Evolutionary conservation across 768 basidiomycete genomes (phyloP).

Genomic region (Lactifluus hygrophoroides): DNA sequence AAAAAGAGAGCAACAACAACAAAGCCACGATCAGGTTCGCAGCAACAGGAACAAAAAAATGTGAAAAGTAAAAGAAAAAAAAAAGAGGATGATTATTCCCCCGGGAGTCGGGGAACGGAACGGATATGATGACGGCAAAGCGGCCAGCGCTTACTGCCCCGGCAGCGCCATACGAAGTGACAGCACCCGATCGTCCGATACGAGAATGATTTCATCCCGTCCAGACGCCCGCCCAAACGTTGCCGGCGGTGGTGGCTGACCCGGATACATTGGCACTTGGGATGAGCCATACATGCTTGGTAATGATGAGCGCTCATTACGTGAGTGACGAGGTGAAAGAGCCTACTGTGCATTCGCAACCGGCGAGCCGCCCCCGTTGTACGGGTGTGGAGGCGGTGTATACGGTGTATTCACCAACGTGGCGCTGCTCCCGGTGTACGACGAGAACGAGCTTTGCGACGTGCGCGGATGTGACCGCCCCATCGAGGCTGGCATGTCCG

Average conservation of each 20-base stretch:
- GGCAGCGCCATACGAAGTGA: constrained; percentile 46
- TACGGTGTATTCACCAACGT: neutral
- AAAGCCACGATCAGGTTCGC: neutral
- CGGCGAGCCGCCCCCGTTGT: too few relatives aligned
- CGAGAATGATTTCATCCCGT: constrained; percentile 83
- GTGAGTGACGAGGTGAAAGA: too few relatives aligned
- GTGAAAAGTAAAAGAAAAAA: neutral
- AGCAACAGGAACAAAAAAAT: neutral
- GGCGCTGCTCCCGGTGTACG: constrained; percentile 3
- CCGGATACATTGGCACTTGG: constrained; percentile 34
- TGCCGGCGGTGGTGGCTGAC: constrained; percentile 33
- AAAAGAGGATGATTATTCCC: neutral
- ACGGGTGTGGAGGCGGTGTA: neutral
- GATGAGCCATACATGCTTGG: constrained; percentile 19
- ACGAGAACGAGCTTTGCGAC: constrained; percentile 15
- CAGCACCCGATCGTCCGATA: constrained; percentile 81
- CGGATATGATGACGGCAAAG: neutral
- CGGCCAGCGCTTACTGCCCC: constrained; percentile 16
- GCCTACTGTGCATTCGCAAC: too few relatives aligned
- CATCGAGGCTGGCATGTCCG: constrained; percentile 84
- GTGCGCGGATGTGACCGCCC: constrained; percentile 45
- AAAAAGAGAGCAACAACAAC: neutral
- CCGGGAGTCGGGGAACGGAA: too few relatives aligned
- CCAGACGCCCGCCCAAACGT: constrained; percentile 34
- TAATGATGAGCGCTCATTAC: constrained; percentile 11